These are phyloP conservation scores for Carex cristatella DNA, from an alignment of 176 grass and related monocot genomes.

Conservation along the genomic window DNA sequence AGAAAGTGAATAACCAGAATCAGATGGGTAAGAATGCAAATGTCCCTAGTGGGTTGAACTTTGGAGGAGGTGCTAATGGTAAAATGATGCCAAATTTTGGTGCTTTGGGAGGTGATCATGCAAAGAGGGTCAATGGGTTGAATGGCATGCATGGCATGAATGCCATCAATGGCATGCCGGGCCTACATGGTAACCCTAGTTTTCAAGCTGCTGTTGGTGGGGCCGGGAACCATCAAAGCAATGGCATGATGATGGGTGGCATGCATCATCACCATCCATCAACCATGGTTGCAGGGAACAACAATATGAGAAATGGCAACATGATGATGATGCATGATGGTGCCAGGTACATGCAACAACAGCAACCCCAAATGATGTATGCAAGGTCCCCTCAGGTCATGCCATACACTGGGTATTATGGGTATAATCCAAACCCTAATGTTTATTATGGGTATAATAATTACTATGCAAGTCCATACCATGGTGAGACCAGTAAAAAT, in stretches of 20 bases:
- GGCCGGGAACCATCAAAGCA: constrained; percentile 56
- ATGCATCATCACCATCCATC: constrained; percentile 70
- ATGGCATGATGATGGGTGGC: constrained; percentile 49
- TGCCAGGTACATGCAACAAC: constrained; percentile 44
- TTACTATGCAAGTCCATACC: constrained; percentile 52
- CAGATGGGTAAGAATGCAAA: constrained; percentile 47
- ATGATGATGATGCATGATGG: constrained; percentile 81
- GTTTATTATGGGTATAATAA: constrained; percentile 31
- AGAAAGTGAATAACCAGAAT: constrained; percentile 40
- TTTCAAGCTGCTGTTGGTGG: constrained; percentile 40
- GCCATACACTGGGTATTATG: constrained; percentile 88
- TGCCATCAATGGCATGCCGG: constrained; percentile 55
- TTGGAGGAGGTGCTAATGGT: constrained; percentile 38
- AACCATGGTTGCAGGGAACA: constrained; percentile 48
- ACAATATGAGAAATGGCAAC: constrained; percentile 50
- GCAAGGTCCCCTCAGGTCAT: constrained; percentile 80
- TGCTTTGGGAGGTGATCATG: constrained; percentile 11
- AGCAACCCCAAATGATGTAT: constrained; percentile 92
- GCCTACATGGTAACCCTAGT: constrained; percentile 39
- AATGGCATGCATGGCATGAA: constrained; percentile 19
- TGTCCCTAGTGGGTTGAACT: constrained; percentile 34
- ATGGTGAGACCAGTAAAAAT: constrained; percentile 30
- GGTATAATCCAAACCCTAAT: constrained; percentile 32
- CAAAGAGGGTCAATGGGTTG: constrained; percentile 38
- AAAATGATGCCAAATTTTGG: constrained; percentile 45